Percentiles rank a stretch among this genome's conserved stretches.
Conservation (phyloP, 768 basidiomycete genomes). For the Lanmaoa rubissima region DNA sequence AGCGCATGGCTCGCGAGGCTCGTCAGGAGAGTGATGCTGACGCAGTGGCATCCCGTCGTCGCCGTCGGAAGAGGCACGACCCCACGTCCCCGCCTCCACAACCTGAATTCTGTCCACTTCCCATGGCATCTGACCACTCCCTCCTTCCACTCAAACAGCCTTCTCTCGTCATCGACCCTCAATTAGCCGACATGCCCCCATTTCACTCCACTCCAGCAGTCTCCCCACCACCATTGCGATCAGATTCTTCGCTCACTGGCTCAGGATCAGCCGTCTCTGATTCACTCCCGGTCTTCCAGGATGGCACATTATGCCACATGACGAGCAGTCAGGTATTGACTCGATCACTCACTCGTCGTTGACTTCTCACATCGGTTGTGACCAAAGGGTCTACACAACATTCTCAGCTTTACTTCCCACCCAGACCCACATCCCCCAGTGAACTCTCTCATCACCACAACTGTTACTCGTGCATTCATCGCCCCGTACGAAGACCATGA, state of each 20-base stretch:
- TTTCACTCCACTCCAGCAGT: constrained; percentile 10
- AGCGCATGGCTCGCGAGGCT: constrained; percentile 49
- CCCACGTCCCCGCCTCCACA: constrained; percentile 1
- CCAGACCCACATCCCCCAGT: constrained; percentile 2
- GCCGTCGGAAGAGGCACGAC: constrained; percentile 19
- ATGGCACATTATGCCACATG: constrained; percentile 11
- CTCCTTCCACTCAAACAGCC: constrained; percentile 6
- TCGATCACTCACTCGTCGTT: constrained; percentile 21
- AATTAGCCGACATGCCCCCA: constrained; percentile 18
- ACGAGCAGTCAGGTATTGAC: constrained; percentile 32
- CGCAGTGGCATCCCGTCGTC: constrained; percentile 23
- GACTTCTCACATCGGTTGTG: constrained; percentile 24
- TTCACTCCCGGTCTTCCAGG: constrained; percentile 7
- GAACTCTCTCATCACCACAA: background rate
- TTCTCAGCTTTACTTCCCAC: constrained; percentile 3
- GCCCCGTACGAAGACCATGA: constrained; percentile 12
- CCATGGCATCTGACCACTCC: background rate
- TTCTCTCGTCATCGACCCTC: constrained; percentile 26
- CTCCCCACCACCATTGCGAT: background rate
- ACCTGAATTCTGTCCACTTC: background rate
- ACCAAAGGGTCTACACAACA: constrained; percentile 21
- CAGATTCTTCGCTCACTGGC: background rate
- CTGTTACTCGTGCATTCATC: constrained; percentile 4
- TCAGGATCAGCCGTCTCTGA: constrained; percentile 10
- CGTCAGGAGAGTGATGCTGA: constrained; percentile 34